Base-by-base conservation (phyloP, 495 filamentous ascomycete genomes). In the Cladorrhinum samala region DNA sequence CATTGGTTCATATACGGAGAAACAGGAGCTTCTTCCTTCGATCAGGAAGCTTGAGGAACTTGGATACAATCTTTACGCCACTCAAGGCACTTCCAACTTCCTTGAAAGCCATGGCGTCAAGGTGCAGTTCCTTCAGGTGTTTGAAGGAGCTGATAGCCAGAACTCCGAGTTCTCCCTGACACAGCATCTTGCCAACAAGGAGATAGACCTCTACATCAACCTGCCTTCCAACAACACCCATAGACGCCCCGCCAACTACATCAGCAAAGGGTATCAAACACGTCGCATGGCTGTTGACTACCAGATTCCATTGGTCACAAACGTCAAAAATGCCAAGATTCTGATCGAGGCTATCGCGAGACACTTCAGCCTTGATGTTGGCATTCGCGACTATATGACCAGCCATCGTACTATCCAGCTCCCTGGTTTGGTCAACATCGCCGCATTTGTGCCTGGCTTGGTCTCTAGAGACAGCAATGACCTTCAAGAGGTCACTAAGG, bases 291-390 rank as follows among this genome's bases (percentile, higher is more conserved):
- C 93, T 23, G 93, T 98, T 18, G 93, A 98, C 70, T 98, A 96
- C 71, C 92, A 96, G 69, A 95, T 92, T 38, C 93, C 93, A 37
- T 72, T 98, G 59, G 91, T 98, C 24, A 98, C 93, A 44, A 98
- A 98, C 63, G 93, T 98, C 62, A 98, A 98, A 79, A 98, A 96
- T 61, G 93, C 93, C 38, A 98, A 98, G 77, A 87, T 98, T 50
- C 68, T 98, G 41, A 86, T 98, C 57, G 93, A 98, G 69, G 93
- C 93, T 14, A 86, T 98, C 56, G 83, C 91, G 49, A 82, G 93
- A 37, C 83, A 94, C 65, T 95, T 86, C 62, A 83, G 89, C 55
- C 74, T 98, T 36, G 80, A 90, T 36, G 82, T 97, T 55, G 78
- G 82, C 65, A 83, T 83, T 38, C 78, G 88, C 53, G 93, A 98